phyloP scores from a whole-genome alignment of 768 basidiomycete species.

The Albatrellus ellisii region DNA sequence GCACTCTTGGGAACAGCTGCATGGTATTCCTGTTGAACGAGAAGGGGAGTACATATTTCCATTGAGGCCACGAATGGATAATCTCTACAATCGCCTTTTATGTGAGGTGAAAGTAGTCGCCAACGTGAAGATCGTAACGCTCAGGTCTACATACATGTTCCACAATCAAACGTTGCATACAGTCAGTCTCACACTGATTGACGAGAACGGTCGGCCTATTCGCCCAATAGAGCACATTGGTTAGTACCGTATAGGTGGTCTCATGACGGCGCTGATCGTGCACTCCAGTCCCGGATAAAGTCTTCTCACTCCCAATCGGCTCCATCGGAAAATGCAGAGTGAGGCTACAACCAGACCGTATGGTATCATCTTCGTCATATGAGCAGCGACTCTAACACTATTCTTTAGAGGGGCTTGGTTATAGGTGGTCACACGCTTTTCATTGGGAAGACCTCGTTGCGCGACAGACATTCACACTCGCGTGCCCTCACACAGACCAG shows the following conservation, averaged over 20 bases:
- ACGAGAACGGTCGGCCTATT: slow-evolving; percentile 70
- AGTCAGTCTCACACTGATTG: slow-evolving; percentile 81
- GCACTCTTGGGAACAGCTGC: slow-evolving; percentile 81
- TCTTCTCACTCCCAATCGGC: slow-evolving; percentile 84
- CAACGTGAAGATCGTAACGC: slow-evolving; percentile 88
- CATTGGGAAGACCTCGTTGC: slow-evolving; percentile 82
- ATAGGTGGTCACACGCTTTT: slow-evolving; percentile 81
- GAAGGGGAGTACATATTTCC: slow-evolving; percentile 88
- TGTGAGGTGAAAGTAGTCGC: slow-evolving; percentile 85
- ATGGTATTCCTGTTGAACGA: slow-evolving; percentile 80
- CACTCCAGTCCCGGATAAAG: slow-evolving; percentile 61
- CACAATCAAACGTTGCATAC: slow-evolving; percentile 89
- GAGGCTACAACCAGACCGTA: slow-evolving; percentile 86
- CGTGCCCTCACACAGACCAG: slow-evolving; percentile 71
- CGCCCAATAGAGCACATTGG: slow-evolving; percentile 77
- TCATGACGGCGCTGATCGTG: background rate
- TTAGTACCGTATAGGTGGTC: slow-evolving; percentile 16
- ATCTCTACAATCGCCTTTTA: slow-evolving; percentile 66
- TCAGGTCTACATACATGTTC: slow-evolving; percentile 85
- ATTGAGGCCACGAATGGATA: slow-evolving; percentile 67
- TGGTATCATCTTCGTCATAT: slow-evolving; percentile 19
- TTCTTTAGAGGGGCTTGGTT: slow-evolving; percentile 81
- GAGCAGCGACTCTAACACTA: background rate
- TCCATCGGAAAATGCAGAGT: slow-evolving; percentile 73
- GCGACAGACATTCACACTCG: slow-evolving; percentile 56